phyloP scores from a whole-genome alignment of 1,284 basidiomycete genomes.

The Dichomitus squalens region DNA sequence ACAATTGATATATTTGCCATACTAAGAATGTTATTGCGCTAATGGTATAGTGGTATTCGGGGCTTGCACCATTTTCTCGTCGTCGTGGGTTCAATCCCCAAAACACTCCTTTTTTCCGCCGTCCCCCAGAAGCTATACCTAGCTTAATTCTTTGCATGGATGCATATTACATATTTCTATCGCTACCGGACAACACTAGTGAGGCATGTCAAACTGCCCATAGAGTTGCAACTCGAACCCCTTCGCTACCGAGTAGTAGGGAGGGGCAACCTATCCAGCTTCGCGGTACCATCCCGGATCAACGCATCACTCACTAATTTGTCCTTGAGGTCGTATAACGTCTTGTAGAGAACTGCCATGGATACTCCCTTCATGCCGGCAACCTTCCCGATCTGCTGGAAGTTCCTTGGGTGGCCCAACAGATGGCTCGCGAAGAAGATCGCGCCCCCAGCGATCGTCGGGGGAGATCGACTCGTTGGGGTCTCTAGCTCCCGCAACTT shows the following conservation, averaged over 20 bases:
- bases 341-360: neutral
- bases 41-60: slow-evolving; percentile 2
- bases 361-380: neutral
- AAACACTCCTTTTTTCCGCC: neutral
- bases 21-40: neutral
- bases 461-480: neutral
- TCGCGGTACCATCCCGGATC: neutral
- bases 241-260: too few species aligned
- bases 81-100: slow-evolving; percentile 5
- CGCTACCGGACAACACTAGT: too few species aligned
- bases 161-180: too few species aligned
- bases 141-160: too few species aligned
- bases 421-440: neutral
- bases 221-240: too few species aligned
- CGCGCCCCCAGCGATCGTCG: neutral
- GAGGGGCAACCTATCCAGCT: neutral
- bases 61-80: slow-evolving; percentile 1
- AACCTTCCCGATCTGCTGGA: neutral
- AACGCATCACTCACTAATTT: neutral
- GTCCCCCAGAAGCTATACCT: too few species aligned
- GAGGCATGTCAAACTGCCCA: too few species aligned
- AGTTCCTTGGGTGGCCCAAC: neutral
- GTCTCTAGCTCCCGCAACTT: neutral
- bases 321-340: neutral
- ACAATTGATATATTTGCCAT: too few species aligned